These are phyloP conservation scores for Coniochaeta ligniaria DNA, from an alignment of 2,329 filamentous ascomycete genomes.

Conservation along the genomic window DNA sequence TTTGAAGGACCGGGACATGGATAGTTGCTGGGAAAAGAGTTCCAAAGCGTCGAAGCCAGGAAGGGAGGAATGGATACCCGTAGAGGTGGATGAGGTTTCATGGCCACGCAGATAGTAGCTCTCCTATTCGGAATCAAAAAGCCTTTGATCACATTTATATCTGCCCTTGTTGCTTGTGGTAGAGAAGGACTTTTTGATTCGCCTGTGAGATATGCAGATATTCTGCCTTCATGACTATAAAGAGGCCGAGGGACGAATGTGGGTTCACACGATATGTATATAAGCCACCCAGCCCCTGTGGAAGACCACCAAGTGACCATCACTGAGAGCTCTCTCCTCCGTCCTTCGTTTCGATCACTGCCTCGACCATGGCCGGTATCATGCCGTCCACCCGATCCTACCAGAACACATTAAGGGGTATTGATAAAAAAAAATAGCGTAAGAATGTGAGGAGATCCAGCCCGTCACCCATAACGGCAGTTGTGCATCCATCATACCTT, in stretches of 20 bases:
- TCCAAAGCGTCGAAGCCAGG: neutral
- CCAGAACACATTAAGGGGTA: neutral
- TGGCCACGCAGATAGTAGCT: neutral
- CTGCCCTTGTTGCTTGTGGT: neutral
- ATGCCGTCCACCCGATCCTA: neutral
- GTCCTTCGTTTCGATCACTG: neutral
- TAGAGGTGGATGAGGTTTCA: neutral
- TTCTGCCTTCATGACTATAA: neutral
- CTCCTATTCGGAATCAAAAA: neutral
- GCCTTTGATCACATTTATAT: neutral
- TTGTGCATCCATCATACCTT: neutral
- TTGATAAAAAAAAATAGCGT: neutral
- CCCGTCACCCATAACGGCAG: neutral
- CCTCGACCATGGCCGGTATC: neutral
- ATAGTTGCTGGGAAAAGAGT: neutral
- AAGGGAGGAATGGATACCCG: neutral
- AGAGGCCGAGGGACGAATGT: neutral
- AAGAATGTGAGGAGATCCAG: neutral
- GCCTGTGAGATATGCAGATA: neutral
- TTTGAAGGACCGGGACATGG: neutral
- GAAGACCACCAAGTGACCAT: neutral
- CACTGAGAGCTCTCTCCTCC: neutral
- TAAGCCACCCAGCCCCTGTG: neutral
- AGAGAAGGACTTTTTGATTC: neutral
- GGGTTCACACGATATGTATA: neutral